These are phyloP conservation scores for Aspergillus saccharolyticus DNA, from an alignment of 495 filamentous ascomycete genomes.

Conservation along the genomic window DNA sequence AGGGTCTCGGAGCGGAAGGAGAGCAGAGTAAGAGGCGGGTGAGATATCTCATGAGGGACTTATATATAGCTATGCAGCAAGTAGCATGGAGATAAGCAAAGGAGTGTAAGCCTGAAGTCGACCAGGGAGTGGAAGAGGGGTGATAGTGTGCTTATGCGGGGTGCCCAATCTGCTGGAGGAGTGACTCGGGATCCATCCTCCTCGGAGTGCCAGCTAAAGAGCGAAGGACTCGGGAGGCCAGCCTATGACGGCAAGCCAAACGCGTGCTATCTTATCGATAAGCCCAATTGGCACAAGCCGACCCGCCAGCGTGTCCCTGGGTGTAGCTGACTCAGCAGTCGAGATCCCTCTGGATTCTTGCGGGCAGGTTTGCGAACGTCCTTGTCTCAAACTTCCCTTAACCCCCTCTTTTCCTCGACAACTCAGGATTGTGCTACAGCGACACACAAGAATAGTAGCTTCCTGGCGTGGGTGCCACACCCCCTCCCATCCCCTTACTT, in stretches of 20 bases:
- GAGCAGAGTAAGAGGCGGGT: slow-evolving; percentile 17
- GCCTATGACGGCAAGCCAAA: slow-evolving; percentile 14
- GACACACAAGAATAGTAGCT: not conserved
- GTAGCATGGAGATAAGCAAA: not conserved
- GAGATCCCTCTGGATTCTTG: slow-evolving; percentile 25
- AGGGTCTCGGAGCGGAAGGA: slow-evolving; percentile 1
- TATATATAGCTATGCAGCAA: not conserved
- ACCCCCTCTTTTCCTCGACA: too few species aligned
- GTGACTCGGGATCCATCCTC: too few species aligned
- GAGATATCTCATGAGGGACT: slow-evolving; percentile 14
- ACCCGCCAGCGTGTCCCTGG: slow-evolving; percentile 17
- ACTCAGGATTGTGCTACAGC: not conserved
- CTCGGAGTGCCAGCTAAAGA: not conserved
- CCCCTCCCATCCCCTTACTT: not conserved
- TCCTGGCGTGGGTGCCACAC: slow-evolving; percentile 3
- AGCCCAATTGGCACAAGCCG: slow-evolving; percentile 8
- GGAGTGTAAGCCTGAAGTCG: not conserved
- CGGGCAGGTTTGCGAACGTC: slow-evolving; percentile 8
- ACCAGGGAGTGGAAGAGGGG: not conserved
- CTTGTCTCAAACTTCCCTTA: not conserved
- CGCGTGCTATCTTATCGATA: slow-evolving; percentile 17
- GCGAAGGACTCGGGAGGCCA: not conserved
- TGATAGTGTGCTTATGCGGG: not conserved
- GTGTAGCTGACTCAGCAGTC: slow-evolving; percentile 26
- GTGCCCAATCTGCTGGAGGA: not conserved